Evolutionary conservation across 306 rosid species (phyloP).

Genomic region (Luffa aegyptiaca): DNA sequence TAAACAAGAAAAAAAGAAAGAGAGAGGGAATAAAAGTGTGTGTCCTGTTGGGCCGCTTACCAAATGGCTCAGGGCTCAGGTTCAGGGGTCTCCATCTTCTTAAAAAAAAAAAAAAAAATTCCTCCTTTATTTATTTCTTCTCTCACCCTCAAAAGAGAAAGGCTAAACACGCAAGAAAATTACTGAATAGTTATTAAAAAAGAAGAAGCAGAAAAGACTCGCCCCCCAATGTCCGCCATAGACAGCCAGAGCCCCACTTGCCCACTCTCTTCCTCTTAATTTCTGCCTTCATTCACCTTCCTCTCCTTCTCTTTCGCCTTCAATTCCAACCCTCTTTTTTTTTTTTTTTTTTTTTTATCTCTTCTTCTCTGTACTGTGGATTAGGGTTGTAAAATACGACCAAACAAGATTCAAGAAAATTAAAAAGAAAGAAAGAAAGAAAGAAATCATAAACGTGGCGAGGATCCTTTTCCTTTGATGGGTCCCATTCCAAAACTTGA

Average conservation of each 20-base stretch:
- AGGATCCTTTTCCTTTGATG: not conserved
- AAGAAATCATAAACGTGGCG: not conserved
- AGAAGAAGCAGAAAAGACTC: conserved; percentile 11
- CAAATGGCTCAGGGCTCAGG: conserved; percentile 27
- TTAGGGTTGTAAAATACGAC: not conserved
- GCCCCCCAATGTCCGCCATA: conserved; percentile 29
- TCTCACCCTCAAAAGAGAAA: conserved; percentile 3
- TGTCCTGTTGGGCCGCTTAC: conserved; percentile 32
- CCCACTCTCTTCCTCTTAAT: not conserved
- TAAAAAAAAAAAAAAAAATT: not conserved
- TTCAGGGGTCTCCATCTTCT: conserved; percentile 13
- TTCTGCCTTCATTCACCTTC: no score
- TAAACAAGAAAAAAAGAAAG: not conserved
- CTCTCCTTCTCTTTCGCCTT: not conserved
- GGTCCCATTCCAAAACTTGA: not conserved
- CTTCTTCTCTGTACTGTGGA: not conserved
- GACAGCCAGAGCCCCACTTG: conserved; percentile 19
- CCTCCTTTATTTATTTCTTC: conserved; percentile 2
- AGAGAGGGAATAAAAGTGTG: not conserved
- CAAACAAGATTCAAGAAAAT: not conserved
- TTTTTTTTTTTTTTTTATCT: not conserved
- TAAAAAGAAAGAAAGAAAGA: not conserved
- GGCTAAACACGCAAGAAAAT: not conserved
- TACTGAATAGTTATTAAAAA: not conserved
- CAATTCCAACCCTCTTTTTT: not conserved